A percentile compares a stretch with the other conserved stretches of the same genome.
phyloP scores from a whole-genome alignment of 768 basidiomycete genomes.

The Auriscalpium vulgare region DNA sequence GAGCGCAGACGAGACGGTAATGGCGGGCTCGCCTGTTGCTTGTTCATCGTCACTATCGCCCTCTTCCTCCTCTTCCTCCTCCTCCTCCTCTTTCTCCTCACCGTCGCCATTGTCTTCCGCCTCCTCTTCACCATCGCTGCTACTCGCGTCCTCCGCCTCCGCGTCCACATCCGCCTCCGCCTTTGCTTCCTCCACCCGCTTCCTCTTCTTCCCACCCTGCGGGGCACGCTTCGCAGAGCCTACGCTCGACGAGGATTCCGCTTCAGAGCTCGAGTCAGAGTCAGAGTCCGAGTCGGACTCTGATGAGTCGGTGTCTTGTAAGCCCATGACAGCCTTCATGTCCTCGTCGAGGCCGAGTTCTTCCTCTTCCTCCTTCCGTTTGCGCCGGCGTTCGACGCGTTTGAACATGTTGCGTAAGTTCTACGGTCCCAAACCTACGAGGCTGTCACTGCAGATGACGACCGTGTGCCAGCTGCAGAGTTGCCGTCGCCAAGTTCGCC shows the following conservation, averaged over 20 bases:
- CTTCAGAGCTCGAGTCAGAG: conserved; percentile 8
- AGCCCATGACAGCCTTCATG: conserved; percentile 53
- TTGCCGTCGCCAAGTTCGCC: no score
- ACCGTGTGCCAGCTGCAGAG: no score
- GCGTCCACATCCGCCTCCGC: neutral
- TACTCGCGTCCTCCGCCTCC: conserved; percentile 24
- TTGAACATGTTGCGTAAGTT: conserved; percentile 54
- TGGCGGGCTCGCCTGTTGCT: conserved; percentile 24
- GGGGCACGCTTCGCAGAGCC: neutral
- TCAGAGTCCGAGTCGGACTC: conserved; percentile 50
- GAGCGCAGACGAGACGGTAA: conserved; percentile 54
- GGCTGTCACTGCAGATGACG: conserved; percentile 8
- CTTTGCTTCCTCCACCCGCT: conserved; percentile 1
- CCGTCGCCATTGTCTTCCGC: conserved; percentile 19
- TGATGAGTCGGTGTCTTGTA: conserved; percentile 71
- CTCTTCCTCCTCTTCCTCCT: conserved; percentile 14
- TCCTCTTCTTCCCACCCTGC: neutral
- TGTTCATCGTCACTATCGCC: conserved; percentile 20
- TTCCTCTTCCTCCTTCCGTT: conserved; percentile 55
- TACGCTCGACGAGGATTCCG: neutral
- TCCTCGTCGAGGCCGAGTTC: conserved; percentile 56
- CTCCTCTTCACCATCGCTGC: conserved; percentile 13
- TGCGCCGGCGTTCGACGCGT: conserved; percentile 59
- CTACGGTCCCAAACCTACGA: no score
- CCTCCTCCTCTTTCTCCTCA: conserved; percentile 6